Evolutionary conservation across 2,329 filamentous ascomycete genomes (phyloP).

Genomic region (Colletotrichum sp.): DNA sequence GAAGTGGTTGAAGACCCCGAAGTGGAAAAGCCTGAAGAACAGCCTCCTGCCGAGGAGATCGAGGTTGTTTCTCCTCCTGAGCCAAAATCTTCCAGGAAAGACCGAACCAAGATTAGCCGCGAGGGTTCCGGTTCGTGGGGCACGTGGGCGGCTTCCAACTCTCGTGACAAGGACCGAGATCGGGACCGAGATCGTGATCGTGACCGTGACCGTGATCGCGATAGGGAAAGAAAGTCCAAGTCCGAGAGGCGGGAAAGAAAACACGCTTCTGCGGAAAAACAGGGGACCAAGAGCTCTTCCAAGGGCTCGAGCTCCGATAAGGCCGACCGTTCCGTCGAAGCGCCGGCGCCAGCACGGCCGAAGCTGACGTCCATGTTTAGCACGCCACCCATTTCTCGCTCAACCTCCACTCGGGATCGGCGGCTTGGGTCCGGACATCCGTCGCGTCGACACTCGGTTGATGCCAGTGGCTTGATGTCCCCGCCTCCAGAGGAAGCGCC

Average conservation of each 20-base stretch:
- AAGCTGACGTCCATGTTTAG: constrained; percentile 71
- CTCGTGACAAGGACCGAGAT: constrained; percentile 52
- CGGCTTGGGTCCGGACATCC: constrained; percentile 61
- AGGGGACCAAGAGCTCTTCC: constrained; percentile 62
- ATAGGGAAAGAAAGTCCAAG: constrained; percentile 47
- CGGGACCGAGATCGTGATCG: constrained; percentile 49
- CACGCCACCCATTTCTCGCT: constrained; percentile 69
- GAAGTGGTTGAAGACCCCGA: background rate
- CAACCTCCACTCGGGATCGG: constrained; percentile 71
- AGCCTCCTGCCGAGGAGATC: background rate
- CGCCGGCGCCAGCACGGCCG: constrained; percentile 58
- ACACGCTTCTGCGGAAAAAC: constrained; percentile 55
- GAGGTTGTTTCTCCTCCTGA: constrained; percentile 52
- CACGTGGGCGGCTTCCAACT: constrained; percentile 67
- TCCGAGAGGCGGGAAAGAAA: constrained; percentile 67
- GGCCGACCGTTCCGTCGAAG: constrained; percentile 56
- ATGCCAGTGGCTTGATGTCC: constrained; percentile 69
- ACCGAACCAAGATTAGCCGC: constrained; percentile 78
- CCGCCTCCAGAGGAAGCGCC: constrained; percentile 74
- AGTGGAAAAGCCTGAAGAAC: background rate
- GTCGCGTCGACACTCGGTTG: constrained; percentile 73
- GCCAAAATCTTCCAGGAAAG: constrained; percentile 70
- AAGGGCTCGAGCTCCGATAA: constrained; percentile 79
- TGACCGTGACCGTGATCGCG: constrained; percentile 32
- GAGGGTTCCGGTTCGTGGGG: constrained; percentile 75